Evolutionary conservation across 2,329 filamentous ascomycete species (phyloP).

Genomic region (Ceratocystis papillata): DNA sequence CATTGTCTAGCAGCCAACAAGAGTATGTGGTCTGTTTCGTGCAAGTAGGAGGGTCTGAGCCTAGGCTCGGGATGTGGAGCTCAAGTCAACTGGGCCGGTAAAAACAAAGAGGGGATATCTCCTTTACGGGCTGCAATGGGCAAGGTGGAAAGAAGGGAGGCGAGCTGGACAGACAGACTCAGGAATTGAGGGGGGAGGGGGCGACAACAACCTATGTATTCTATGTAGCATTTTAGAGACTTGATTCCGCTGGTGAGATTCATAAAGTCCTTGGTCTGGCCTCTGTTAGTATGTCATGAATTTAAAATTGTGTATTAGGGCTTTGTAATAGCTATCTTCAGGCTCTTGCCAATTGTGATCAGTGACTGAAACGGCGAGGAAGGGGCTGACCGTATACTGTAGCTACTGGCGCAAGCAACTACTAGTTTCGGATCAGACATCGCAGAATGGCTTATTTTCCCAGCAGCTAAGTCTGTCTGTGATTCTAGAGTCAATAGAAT

Average conservation of each 20-base stretch:
- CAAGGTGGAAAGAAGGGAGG: no score
- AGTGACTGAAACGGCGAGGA: background rate
- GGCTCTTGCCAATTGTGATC: background rate
- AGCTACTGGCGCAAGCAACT: background rate
- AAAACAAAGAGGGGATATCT: background rate
- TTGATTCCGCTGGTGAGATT: background rate
- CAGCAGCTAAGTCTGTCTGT: no score
- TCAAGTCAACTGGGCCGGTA: background rate
- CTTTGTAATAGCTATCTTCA: background rate
- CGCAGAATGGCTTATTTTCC: background rate
- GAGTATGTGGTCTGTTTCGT: conserved; percentile 35
- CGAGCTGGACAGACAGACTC: no score
- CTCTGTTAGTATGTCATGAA: background rate
- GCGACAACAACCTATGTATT: background rate
- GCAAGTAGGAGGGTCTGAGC: conserved; percentile 20
- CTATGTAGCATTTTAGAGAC: background rate
- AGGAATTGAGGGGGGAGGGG: no score
- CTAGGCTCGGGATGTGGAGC: no score
- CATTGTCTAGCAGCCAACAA: conserved; percentile 40
- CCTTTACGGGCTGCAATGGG: background rate
- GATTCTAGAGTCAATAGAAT: background rate
- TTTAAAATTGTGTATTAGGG: background rate
- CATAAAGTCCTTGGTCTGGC: background rate
- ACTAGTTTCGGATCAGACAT: background rate
- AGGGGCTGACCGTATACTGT: background rate